A percentile compares a stretch with the other conserved stretches of the same genome.
Conservation (phyloP, 1,139 yeast genomes). For the Eremothecium sinecaudum region DNA sequence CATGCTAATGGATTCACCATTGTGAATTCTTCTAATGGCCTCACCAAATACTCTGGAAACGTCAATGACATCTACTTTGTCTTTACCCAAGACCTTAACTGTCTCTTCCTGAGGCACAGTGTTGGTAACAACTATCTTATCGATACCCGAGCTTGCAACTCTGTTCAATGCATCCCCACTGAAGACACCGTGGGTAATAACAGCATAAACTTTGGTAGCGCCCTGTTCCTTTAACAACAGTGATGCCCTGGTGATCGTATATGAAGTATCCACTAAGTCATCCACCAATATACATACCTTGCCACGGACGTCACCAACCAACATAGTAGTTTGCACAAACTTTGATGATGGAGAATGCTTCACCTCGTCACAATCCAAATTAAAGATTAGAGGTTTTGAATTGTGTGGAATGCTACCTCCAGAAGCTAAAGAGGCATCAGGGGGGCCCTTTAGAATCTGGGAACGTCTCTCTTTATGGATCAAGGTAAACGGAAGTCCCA, state of each 20-base stretch:
- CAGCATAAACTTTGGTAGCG: conserved; percentile 74
- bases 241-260: conserved; percentile 88
- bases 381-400: conserved; percentile 20
- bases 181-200: conserved; percentile 88
- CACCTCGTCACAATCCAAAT: conserved; percentile 13
- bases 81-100: conserved; percentile 40
- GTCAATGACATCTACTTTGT: conserved; percentile 71
- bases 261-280: conserved; percentile 89
- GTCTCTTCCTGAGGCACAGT: conserved; percentile 72
- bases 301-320: conserved; percentile 85
- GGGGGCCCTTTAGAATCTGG: conserved; percentile 30
- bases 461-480: conserved; percentile 90
- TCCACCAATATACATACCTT: conserved; percentile 81
- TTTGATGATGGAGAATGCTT: conserved; percentile 14
- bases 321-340: conserved; percentile 48
- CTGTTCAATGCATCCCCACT: conserved; percentile 83
- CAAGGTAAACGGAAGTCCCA: conserved; percentile 85
- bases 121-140: conserved; percentile 83
- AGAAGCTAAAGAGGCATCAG: conserved; percentile 27
- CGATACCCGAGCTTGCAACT: conserved; percentile 60
- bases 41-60: conserved; percentile 85
- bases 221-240: conserved; percentile 87
- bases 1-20: conserved; percentile 93
- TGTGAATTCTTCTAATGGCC: conserved; percentile 89
- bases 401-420: conserved; percentile 25